Evolutionary conservation across 345 rosid genomes (phyloP), one percentile per base, ranked within the genome.

Genomic region (Microthlaspi erraticum): DNA sequence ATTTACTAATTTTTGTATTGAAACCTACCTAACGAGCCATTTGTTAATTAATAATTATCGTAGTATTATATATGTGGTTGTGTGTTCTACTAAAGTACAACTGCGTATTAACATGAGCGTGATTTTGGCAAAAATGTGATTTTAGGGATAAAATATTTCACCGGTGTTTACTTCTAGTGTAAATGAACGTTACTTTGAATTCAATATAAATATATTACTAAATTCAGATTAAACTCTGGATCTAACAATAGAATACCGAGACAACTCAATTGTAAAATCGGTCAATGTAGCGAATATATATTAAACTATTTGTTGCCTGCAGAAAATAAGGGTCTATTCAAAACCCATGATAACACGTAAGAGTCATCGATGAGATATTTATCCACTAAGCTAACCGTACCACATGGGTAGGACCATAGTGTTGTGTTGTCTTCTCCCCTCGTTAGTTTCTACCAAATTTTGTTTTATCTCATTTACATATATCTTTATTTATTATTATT

Each of bases 371-470:
- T 49, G 10, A 65, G 66, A 73, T 66, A 49, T 41, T 58, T 66
- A 73, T 73, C 77, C 61, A 66, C 13, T 48, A 31, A 48, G 53
- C 51, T 39, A 31, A 39, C 9, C 66, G 31, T 73, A 66, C 37
- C 77, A 73, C 72, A 73, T 66, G 77, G 72, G 72, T 39, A 12
- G 72, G 77, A 5, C 46, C 61, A 58, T 0, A 49, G 4, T 73
- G 53, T 46, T 56, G 66, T 48, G 64, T 18, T 73, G 60, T 48
- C 50, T 5, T 42, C 59, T 72, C 64, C 41, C 20, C 48, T 36
- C 29, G 48, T 62, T 45, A 56, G 70, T 55, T 17, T 56, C 77
- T 26, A 42, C 20, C 50, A 43, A 63, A 45, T 17, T 63, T 63
- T 63, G 20, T 60, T 44, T 61, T 43, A 2, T 61, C 44, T 49